Percentiles rank a stretch among this genome's conserved stretches.
Evolutionary conservation across 2,329 filamentous ascomycete species (phyloP).

Genomic region (Septoria linicola): DNA sequence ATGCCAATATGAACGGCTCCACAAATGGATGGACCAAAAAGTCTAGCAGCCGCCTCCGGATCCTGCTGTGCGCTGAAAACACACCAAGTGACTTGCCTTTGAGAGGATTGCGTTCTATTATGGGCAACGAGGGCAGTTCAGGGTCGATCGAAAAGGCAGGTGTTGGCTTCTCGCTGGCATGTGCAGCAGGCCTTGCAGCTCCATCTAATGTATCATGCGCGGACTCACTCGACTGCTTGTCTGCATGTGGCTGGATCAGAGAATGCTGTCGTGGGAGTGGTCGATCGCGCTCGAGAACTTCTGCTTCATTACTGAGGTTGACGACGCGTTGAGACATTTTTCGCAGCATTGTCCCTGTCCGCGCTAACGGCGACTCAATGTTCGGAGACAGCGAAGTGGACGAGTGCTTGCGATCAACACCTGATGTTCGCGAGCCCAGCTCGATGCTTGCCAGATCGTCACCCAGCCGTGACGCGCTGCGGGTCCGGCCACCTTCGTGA

Average conservation of each 20-base stretch:
- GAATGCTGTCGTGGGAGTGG: slow-evolving; percentile 63
- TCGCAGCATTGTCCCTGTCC: slow-evolving; percentile 53
- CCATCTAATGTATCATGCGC: slow-evolving; percentile 26
- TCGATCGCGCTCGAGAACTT: slow-evolving; percentile 77
- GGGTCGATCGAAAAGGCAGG: slow-evolving; percentile 34
- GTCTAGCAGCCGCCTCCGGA: slow-evolving; percentile 76
- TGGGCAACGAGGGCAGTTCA: slow-evolving; percentile 29
- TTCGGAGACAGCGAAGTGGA: slow-evolving; percentile 47
- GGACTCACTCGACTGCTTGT: slow-evolving; percentile 6
- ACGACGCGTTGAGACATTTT: slow-evolving; percentile 96
- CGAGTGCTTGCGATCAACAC: slow-evolving; percentile 39
- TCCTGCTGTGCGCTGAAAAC: slow-evolving; percentile 72
- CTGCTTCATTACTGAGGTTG: slow-evolving; percentile 90
- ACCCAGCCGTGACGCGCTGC: slow-evolving; percentile 51
- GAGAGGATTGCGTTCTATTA: slow-evolving; percentile 65
- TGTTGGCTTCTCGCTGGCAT: slow-evolving; percentile 35
- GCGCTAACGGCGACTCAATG: slow-evolving; percentile 48
- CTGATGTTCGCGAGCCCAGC: slow-evolving; percentile 46
- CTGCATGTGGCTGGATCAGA: slow-evolving; percentile 34
- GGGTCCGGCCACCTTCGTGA: slow-evolving; percentile 40
- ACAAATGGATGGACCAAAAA: slow-evolving; percentile 81
- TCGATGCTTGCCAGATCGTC: slow-evolving; percentile 63
- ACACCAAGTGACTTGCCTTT: slow-evolving; percentile 83
- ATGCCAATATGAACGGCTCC: slow-evolving; percentile 78
- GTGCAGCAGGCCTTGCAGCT: slow-evolving; percentile 29